Evolutionary conservation across 768 basidiomycete genomes (phyloP).

Genomic region (Boletus rufocinnamomeus): DNA sequence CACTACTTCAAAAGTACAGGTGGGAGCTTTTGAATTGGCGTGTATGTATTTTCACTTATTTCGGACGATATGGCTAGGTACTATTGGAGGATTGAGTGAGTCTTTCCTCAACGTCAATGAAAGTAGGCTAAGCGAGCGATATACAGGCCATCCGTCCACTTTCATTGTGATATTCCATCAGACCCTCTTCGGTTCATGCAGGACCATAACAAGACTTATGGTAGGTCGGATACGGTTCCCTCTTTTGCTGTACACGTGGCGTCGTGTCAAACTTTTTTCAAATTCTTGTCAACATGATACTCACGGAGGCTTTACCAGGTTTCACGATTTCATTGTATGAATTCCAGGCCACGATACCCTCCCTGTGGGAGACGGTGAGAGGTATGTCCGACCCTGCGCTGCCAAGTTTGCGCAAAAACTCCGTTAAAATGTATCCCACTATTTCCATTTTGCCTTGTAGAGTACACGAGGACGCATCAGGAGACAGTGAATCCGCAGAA

Average conservation of each 20-base stretch:
- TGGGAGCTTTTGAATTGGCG: conserved; percentile 4
- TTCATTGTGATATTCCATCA: conserved; percentile 52
- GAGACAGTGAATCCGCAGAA: conserved; percentile 54
- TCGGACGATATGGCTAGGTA: conserved; percentile 16
- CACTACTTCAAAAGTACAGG: conserved; percentile 34
- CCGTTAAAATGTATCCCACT: neutral
- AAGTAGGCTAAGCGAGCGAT: conserved; percentile 26
- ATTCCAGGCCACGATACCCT: conserved; percentile 60
- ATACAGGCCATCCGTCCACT: conserved; percentile 50
- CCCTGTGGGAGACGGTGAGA: conserved; percentile 63
- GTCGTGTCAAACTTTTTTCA: neutral
- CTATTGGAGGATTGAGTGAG: conserved; percentile 35
- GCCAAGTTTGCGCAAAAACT: conserved; percentile 41
- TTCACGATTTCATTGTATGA: conserved; percentile 68
- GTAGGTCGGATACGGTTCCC: conserved; percentile 24
- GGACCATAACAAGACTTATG: conserved; percentile 54
- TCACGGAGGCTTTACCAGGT: conserved; percentile 31
- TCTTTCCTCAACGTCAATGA: conserved; percentile 35
- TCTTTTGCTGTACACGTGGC: neutral
- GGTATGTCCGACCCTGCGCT: conserved; percentile 41
- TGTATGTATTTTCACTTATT: neutral
- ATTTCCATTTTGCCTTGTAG: conserved; percentile 19
- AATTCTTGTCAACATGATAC: neutral
- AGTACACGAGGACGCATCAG: conserved; percentile 40
- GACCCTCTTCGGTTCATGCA: conserved; percentile 62